Evolutionary conservation across 257 asterid genomes (phyloP).

Genomic region (Solanum ossicruentum): DNA sequence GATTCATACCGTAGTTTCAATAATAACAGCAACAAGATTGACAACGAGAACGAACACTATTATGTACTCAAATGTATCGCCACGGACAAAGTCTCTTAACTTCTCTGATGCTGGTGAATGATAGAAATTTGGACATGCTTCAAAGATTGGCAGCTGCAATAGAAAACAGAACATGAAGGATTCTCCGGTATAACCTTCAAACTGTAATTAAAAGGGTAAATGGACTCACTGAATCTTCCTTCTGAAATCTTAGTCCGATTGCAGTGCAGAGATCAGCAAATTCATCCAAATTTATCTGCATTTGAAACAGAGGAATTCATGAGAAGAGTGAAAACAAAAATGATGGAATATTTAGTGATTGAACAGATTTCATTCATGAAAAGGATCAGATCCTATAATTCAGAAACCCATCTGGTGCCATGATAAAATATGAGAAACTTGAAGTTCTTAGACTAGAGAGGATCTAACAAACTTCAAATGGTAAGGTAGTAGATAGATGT

Average conservation of each 20-base stretch:
- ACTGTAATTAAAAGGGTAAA: conserved; percentile 4
- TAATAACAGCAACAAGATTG: conserved; percentile 75
- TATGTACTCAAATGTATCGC: conserved; percentile 57
- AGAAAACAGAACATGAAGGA: neutral
- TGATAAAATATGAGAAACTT: neutral
- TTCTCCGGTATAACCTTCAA: neutral
- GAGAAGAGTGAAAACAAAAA: neutral
- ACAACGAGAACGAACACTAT: conserved; percentile 52
- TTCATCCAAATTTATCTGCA: conserved; percentile 85
- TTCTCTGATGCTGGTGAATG: conserved; percentile 52
- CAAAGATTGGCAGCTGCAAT: conserved; percentile 65
- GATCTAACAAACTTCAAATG: neutral
- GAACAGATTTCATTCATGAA: neutral
- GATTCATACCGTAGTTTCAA: conserved; percentile 75
- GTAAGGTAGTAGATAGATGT: neutral
- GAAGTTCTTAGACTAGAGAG: neutral
- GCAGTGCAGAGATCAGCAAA: conserved; percentile 83
- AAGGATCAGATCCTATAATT: neutral
- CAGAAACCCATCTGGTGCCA: neutral
- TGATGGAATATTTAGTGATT: neutral
- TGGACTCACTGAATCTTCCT: conserved; percentile 71
- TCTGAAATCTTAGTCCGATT: conserved; percentile 85
- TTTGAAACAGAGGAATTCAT: neutral
- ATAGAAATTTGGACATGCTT: conserved; percentile 57
- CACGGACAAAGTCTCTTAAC: conserved; percentile 55